These are phyloP conservation scores for Aeschynomene evenia DNA, from an alignment of 306 rosid species.

Conservation along the genomic window DNA sequence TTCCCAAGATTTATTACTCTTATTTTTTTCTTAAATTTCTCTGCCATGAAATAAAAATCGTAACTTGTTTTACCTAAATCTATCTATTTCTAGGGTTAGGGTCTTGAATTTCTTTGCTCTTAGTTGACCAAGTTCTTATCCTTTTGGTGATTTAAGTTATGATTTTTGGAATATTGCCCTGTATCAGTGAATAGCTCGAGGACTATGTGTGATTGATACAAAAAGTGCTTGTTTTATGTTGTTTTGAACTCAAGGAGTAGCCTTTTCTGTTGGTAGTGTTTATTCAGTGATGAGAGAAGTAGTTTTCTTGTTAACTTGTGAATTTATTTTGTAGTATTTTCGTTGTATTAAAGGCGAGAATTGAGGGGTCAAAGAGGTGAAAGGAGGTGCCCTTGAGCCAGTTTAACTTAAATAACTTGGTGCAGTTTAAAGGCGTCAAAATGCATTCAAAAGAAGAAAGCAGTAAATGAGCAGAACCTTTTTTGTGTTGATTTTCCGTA, in stretches of 20 bases:
- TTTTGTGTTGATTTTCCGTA: neutral
- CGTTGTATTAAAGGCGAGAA: neutral
- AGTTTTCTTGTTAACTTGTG: neutral
- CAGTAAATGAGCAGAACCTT: neutral
- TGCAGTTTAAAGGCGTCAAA: neutral
- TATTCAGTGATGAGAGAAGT: neutral
- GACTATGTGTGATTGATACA: neutral
- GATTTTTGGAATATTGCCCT: neutral
- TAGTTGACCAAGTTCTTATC: neutral
- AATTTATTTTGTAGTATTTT: conserved; percentile 4
- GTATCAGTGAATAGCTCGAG: conserved; percentile 3
- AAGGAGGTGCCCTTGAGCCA: neutral
- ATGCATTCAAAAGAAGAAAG: neutral
- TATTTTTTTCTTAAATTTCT: no score
- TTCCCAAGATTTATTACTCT: neutral
- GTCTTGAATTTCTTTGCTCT: conserved; percentile 10
- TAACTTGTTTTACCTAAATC: neutral
- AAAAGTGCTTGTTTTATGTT: neutral
- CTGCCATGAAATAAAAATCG: no score
- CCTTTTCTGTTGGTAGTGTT: neutral
- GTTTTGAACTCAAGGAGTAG: neutral
- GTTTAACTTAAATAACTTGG: neutral
- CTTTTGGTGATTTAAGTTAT: conserved; percentile 11
- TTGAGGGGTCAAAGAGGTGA: neutral
- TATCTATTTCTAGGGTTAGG: conserved; percentile 30